Percentiles rank a stretch among this genome's conserved stretches.
These are phyloP conservation scores for Colletotrichum costaricense DNA, from an alignment of 2,329 filamentous ascomycete species.

Conservation along the genomic window DNA sequence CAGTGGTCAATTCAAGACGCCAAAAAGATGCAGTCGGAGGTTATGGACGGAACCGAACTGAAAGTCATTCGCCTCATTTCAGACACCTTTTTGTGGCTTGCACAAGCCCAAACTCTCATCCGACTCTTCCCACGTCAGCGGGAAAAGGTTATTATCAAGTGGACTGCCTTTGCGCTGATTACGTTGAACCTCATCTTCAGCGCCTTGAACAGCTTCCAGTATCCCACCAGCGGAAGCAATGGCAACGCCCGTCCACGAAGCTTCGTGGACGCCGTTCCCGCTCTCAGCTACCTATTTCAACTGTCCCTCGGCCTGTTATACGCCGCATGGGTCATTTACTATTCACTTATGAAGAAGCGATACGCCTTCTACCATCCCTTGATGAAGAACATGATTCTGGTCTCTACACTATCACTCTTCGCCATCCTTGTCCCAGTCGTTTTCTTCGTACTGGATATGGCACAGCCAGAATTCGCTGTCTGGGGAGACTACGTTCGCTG, in stretches of 20 bases:
- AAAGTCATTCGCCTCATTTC: conserved; percentile 93
- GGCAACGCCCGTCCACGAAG: conserved; percentile 73
- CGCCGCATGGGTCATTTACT: conserved; percentile 94
- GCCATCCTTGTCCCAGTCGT: conserved; percentile 91
- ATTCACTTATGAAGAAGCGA: conserved; percentile 88
- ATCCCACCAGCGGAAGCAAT: conserved; percentile 60
- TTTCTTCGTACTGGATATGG: conserved; percentile 93
- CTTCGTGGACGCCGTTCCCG: conserved; percentile 91
- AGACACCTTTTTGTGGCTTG: conserved; percentile 96
- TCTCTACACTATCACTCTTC: conserved; percentile 81
- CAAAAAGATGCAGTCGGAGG: conserved; percentile 77
- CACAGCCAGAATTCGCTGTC: conserved; percentile 84
- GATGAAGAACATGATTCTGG: conserved; percentile 89
- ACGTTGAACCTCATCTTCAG: conserved; percentile 91
- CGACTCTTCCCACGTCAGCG: conserved; percentile 95
- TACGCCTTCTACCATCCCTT: conserved; percentile 91
- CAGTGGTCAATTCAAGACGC: conserved; percentile 83
- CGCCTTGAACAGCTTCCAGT: conserved; percentile 86
- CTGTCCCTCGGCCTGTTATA: conserved; percentile 88
- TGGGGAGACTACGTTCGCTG: conserved; percentile 97
- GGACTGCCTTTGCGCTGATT: conserved; percentile 95
- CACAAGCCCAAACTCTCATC: conserved; percentile 96
- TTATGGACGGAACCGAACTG: conserved; percentile 86
- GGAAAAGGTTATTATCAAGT: conserved; percentile 98
- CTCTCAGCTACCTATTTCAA: conserved; percentile 90